Conservation (phyloP, 2,329 filamentous ascomycete species). For the Aspergillus versicolor region DNA sequence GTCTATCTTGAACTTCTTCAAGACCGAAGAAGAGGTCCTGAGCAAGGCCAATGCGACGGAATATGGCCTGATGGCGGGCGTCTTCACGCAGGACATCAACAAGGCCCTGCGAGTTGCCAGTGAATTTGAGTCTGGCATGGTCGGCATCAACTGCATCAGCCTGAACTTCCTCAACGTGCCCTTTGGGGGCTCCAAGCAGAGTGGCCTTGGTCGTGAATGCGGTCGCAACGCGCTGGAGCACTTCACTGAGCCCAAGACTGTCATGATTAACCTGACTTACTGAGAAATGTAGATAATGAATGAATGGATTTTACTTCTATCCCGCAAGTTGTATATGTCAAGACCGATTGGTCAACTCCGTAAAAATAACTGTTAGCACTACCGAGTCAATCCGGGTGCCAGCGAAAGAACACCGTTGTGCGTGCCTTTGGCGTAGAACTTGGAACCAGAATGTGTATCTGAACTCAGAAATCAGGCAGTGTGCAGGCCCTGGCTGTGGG, state of each 20-base stretch:
- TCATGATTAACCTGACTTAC: conserved; percentile 3
- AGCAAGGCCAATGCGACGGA: conserved; percentile 11
- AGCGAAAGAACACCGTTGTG: too few relatives aligned
- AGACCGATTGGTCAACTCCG: too few relatives aligned
- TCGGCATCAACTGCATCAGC: conserved; percentile 13
- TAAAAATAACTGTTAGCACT: too few relatives aligned
- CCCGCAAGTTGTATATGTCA: too few relatives aligned
- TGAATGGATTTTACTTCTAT: too few relatives aligned
- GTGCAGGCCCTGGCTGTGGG: too few relatives aligned
- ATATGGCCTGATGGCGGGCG: conserved; percentile 15
- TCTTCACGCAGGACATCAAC: conserved; percentile 15
- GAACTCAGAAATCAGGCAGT: too few relatives aligned
- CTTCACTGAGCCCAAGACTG: conserved; percentile 11
- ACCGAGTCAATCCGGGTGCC: too few relatives aligned
- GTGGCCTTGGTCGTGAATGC: conserved; percentile 7
- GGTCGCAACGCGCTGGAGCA: conserved; percentile 3
- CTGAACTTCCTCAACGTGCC: not conserved
- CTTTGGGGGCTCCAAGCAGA: conserved; percentile 14
- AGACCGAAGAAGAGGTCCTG: conserved; percentile 13
- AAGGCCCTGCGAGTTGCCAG: conserved; percentile 6
- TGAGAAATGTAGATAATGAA: not conserved
- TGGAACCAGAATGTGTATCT: too few relatives aligned
- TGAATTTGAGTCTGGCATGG: conserved; percentile 13
- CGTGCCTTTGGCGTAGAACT: too few relatives aligned
- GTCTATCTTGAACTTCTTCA: conserved; percentile 10